phyloP scores from a whole-genome alignment of 148 eudicot species.

The Agrostemma githago region DNA sequence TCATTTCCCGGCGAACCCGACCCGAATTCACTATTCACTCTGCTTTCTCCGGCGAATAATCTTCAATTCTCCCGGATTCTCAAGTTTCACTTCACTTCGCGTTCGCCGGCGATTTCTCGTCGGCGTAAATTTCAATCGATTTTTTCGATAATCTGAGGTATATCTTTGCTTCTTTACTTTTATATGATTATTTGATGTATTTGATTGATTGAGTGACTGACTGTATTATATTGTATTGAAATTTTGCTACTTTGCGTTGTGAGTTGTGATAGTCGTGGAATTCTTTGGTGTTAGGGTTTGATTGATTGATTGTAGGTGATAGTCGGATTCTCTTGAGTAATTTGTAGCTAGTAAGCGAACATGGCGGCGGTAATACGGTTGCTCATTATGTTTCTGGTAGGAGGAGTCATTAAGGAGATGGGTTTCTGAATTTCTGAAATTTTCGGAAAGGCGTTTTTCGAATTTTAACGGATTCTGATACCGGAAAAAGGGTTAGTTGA shows the following conservation, averaged over 20 bases:
- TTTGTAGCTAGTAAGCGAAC: too few relatives aligned
- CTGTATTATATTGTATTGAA: background rate
- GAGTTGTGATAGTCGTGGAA: background rate
- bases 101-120: background rate
- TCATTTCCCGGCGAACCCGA: background rate
- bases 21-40: background rate
- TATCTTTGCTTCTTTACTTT: background rate
- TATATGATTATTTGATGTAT: too few relatives aligned
- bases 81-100: background rate
- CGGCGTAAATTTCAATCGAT: background rate
- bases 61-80: background rate
- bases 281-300: background rate
- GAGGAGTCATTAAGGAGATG: too few relatives aligned
- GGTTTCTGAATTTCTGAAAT: too few relatives aligned
- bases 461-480: too few relatives aligned
- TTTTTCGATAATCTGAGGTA: background rate
- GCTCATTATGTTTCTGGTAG: too few relatives aligned
- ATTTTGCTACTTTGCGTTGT: too few relatives aligned
- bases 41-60: background rate
- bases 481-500: too few relatives aligned
- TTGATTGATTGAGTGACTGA: background rate
- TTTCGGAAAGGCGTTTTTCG: too few relatives aligned
- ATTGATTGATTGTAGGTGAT: too few relatives aligned
- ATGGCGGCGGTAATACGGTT: too few relatives aligned
- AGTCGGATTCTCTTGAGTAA: too few relatives aligned